Conservation (phyloP, 257 asterid species). For the Paulownia fortunei region DNA sequence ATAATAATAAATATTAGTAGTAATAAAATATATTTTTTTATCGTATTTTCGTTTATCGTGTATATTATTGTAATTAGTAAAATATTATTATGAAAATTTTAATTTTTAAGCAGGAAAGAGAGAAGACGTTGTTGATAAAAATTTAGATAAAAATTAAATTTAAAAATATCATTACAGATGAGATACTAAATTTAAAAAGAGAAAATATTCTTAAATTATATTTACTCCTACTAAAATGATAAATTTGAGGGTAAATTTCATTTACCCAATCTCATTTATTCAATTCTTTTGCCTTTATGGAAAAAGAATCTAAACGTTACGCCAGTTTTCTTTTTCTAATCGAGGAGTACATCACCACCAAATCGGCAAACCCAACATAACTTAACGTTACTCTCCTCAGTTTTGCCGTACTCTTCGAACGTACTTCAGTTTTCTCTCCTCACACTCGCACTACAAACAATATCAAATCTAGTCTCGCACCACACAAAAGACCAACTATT, state of each 20-base stretch:
- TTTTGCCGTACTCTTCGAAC: neutral
- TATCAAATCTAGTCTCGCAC: neutral
- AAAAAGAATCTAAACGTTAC: constrained; percentile 37
- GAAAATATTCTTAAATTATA: no score
- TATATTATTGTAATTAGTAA: no score
- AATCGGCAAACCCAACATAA: constrained; percentile 25
- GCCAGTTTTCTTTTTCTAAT: neutral
- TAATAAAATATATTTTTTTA: no score
- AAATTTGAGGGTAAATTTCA: neutral
- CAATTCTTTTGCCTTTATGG: neutral
- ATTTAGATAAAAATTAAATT: no score
- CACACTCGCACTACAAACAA: constrained; percentile 5
- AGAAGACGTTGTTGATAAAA: no score
- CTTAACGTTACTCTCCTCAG: constrained; percentile 40
- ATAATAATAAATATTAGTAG: no score
- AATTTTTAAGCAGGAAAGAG: no score
- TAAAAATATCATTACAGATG: neutral
- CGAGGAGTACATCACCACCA: constrained; percentile 14
- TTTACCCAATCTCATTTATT: neutral
- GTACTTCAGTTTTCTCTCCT: neutral
- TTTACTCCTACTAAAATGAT: neutral
- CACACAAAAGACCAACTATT: neutral
- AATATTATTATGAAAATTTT: no score
- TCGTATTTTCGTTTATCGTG: no score
- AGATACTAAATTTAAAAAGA: no score